Evolutionary conservation across 108 stramenopile genomes (phyloP).

Genomic region (Discostella pseudostelligera): DNA sequence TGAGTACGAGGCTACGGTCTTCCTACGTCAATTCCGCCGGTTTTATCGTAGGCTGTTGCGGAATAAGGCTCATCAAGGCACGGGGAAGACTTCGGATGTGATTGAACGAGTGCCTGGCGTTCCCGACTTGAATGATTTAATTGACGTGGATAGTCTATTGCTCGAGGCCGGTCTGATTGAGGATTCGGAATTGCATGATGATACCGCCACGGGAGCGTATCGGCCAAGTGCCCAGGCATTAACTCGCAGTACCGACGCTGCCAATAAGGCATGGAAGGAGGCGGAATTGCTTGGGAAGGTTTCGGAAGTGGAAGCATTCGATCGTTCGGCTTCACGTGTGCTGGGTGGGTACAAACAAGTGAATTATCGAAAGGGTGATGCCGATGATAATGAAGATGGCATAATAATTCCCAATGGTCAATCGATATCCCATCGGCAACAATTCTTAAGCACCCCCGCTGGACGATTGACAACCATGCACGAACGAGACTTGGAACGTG

Average conservation of each 20-base stretch:
- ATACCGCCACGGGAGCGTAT: conserved; percentile 53
- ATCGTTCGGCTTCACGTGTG: conserved; percentile 21
- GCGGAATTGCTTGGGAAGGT: conserved; percentile 46
- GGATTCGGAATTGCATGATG: conserved; percentile 66
- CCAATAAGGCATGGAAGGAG: conserved; percentile 45
- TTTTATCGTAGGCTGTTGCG: conserved; percentile 70
- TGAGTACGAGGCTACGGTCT: conserved; percentile 85
- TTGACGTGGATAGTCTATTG: conserved; percentile 79
- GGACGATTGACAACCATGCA: conserved; percentile 62
- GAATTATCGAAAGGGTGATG: conserved; percentile 16
- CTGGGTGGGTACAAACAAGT: not conserved
- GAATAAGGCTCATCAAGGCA: conserved; percentile 73
- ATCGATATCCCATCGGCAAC: conserved; percentile 60
- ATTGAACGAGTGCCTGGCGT: conserved; percentile 65
- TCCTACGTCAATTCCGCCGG: conserved; percentile 80
- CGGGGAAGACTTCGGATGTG: conserved; percentile 55
- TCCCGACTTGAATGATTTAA: conserved; percentile 71
- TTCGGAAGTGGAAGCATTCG: conserved; percentile 35
- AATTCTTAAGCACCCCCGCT: conserved; percentile 65
- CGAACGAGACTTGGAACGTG: conserved; percentile 70
- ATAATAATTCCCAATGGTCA: conserved; percentile 35
- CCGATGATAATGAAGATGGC: conserved; percentile 20
- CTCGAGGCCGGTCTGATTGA: conserved; percentile 82
- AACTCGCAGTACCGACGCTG: conserved; percentile 42
- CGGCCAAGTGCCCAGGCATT: conserved; percentile 53